Conservation (phyloP, 306 rosid genomes). For the Prunus dulcis region DNA sequence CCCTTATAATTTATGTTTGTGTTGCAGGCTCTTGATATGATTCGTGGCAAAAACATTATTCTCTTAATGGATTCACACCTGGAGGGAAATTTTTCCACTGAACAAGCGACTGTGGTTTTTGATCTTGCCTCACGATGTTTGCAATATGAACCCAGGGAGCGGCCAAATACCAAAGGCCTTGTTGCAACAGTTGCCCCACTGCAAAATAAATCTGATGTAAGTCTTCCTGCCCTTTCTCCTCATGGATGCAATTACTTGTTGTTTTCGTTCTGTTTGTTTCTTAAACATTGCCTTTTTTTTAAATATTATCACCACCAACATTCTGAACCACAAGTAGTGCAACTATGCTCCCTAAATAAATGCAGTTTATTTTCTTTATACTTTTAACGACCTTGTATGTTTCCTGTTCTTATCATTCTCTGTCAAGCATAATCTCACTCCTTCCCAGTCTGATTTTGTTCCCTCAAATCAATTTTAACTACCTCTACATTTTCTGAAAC, state of each 20-base stretch:
- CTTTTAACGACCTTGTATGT: neutral
- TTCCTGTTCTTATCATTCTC: neutral
- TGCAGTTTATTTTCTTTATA: neutral
- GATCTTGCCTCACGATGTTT: conserved; percentile 71
- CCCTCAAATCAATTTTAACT: neutral
- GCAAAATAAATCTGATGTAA: conserved; percentile 66
- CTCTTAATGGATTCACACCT: conserved; percentile 83
- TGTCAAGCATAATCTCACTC: neutral
- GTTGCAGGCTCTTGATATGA: conserved; percentile 78
- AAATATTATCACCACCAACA: neutral
- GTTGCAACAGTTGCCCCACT: conserved; percentile 52
- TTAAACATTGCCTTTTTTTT: neutral
- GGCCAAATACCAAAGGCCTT: conserved; percentile 64
- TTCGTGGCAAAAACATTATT: conserved; percentile 63
- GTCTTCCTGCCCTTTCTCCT: neutral
- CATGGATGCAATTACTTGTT: neutral
- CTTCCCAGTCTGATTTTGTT: neutral
- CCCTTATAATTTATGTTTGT: conserved; percentile 10
- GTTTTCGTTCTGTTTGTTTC: neutral
- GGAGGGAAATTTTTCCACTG: conserved; percentile 74
- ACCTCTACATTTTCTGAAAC: neutral
- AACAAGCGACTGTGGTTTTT: conserved; percentile 75
- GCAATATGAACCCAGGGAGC: conserved; percentile 73
- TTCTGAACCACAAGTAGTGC: neutral
- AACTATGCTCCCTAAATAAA: neutral